A percentile compares a stretch with the other conserved stretches of the same genome.
Evolutionary conservation across 1,139 yeast species (phyloP).

Genomic region (Groenewaldozyma sp.): DNA sequence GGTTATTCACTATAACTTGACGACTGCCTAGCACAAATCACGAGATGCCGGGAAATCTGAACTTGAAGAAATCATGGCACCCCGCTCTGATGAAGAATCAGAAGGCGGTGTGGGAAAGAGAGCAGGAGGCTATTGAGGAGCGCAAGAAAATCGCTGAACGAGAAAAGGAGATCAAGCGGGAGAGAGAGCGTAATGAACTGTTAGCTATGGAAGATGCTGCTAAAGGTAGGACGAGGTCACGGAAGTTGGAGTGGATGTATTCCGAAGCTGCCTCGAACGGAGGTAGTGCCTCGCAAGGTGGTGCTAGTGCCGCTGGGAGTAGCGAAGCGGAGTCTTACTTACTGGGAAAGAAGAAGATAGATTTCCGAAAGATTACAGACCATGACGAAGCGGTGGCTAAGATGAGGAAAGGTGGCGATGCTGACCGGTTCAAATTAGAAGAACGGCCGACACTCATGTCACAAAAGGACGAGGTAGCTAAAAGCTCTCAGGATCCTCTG

Average conservation of each 20-base stretch:
- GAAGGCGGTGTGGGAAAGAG: conserved; percentile 75
- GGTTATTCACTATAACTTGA: no score
- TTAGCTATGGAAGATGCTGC: conserved; percentile 41
- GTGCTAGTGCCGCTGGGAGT: conserved; percentile 10
- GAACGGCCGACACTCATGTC: conserved; percentile 14
- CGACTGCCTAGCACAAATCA: no score
- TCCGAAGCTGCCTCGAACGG: conserved; percentile 32
- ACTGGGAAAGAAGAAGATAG: conserved; percentile 42
- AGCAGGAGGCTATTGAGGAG: conserved; percentile 69
- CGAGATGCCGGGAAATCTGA: conserved; percentile 62
- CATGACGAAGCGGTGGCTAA: conserved; percentile 12
- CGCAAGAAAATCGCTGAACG: conserved; percentile 56
- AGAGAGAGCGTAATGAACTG: conserved; percentile 54
- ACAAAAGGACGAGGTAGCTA: conserved; percentile 18
- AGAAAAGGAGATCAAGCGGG: conserved; percentile 54
- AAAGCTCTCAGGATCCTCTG: conserved; percentile 47
- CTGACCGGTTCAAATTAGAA: conserved; percentile 7
- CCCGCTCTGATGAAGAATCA: conserved; percentile 82
- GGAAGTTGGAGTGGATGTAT: conserved; percentile 80
- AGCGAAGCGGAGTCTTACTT: conserved; percentile 37
- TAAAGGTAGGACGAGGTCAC: conserved; percentile 37
- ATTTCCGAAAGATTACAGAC: conserved; percentile 20
- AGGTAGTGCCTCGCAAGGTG: background rate
- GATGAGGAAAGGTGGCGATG: conserved; percentile 12
- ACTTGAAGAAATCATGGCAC: conserved; percentile 91